phyloP scores from a whole-genome alignment of 2,329 filamentous ascomycete species.

The Ophiostoma sp. region DNA sequence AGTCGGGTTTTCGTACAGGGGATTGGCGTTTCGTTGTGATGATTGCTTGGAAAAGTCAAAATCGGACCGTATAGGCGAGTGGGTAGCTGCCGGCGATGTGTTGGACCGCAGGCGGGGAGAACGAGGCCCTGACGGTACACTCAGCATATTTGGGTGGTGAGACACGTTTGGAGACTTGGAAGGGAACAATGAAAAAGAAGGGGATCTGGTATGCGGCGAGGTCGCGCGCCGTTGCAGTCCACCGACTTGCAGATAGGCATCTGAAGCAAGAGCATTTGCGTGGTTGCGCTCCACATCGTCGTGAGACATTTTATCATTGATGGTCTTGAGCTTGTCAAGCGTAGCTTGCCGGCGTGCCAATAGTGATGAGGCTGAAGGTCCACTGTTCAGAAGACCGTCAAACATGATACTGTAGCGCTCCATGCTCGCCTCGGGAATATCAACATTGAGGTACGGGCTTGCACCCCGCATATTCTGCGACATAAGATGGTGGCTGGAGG shows the following conservation, averaged over 20 bases:
- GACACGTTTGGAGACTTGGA: constrained; percentile 31
- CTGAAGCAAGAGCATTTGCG: neutral
- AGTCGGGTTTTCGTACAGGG: constrained; percentile 25
- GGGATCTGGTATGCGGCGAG: constrained; percentile 44
- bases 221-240: constrained; percentile 40
- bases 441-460: constrained; percentile 59
- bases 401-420: constrained; percentile 97
- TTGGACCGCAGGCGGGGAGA: constrained; percentile 47
- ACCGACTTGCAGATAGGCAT: neutral
- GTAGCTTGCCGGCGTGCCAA: constrained; percentile 55
- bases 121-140: constrained; percentile 12
- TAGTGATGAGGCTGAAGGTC: constrained; percentile 36
- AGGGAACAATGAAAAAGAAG: constrained; percentile 44
- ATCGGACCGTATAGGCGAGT: constrained; percentile 33
- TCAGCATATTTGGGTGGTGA: constrained; percentile 25
- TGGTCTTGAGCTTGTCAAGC: constrained; percentile 51
- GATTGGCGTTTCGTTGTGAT: constrained; percentile 19
- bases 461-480: constrained; percentile 17
- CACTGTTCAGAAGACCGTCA: constrained; percentile 54
- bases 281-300: constrained; percentile 30
- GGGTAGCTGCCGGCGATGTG: constrained; percentile 38
- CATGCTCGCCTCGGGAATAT: constrained; percentile 74
- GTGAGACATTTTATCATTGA: constrained; percentile 41
- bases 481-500: neutral
- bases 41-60: constrained; percentile 6